Evolutionary conservation across 1,284 basidiomycete genomes (phyloP), one percentile per base, ranked within the genome.

Genomic region (Trichosporon sp.): DNA sequence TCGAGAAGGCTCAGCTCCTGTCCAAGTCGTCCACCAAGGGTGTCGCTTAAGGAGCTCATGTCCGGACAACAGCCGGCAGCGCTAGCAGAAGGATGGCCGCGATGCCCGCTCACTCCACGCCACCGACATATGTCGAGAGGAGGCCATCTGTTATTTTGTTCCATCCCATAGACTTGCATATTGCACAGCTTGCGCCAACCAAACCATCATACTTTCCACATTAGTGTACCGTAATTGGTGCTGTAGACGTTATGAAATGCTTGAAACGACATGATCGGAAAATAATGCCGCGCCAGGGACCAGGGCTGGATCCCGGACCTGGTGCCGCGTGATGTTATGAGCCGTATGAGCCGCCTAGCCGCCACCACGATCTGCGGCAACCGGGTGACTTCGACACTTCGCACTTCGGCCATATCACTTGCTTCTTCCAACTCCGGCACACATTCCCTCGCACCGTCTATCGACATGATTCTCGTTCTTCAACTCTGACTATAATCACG

Each of bases 1-100:
- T 96, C 77, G 93, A 95, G 83, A 95, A 95, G 85, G 93, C 94
- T 63, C 92, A 93, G 83, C 86, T 95, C 75, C 92, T 95, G 84
- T 91, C 91, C 84, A 95, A 94, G 80, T 88, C 87, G 25, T 73
- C 80, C 38, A 77, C 78, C 66, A 83, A 83, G 74, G 82, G 82
- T 77, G 76, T 81, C 32, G 78, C 78, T 35, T 84, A 82, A 80
- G 66, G 66, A 58, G 15, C 25, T 31, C 27, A 13, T 32, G 15
- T 27, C 27, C 29, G 27, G 56, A 18, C 56, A 32, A 29, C 29
- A 51, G 44, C 44, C 44, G 44, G 44, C 27, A 58, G 56, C 56
- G 56, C 56, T 29, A 58, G 56, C 56, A 25, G 44, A 23, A 29
- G 29, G 27, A n/a, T 58, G 29, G 56, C 56, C 56, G 56, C 56